Evolutionary conservation across 2,329 filamentous ascomycete genomes (phyloP).

Genomic region (Ascochyta viciae-villosae): DNA sequence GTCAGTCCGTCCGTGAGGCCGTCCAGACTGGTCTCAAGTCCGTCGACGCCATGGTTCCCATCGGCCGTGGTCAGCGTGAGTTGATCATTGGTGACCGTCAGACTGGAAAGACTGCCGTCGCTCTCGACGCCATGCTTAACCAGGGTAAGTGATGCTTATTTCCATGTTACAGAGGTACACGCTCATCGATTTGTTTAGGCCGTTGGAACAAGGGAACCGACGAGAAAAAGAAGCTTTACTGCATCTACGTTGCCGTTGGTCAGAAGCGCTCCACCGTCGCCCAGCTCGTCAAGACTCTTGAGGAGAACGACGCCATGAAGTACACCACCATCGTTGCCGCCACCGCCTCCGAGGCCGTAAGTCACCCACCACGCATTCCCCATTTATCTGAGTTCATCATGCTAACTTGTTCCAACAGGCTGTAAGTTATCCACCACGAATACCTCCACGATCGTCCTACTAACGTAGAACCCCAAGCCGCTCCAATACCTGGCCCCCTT

Average conservation of each 20-base stretch:
- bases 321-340: conserved; percentile 94
- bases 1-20: conserved; percentile 95
- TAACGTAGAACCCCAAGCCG: conserved; percentile 52
- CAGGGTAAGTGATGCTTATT: conserved; percentile 72
- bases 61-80: conserved; percentile 99
- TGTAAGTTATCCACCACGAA: too few relatives aligned
- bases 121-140: conserved; percentile 97
- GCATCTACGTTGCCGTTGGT: conserved; percentile 97
- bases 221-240: conserved; percentile 99
- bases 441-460: too few relatives aligned
- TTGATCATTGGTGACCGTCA: conserved; percentile 99
- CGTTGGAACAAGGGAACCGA: conserved; percentile 83
- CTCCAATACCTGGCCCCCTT: conserved; percentile 91
- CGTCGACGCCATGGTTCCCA: conserved; percentile 99
- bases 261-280: conserved; percentile 99
- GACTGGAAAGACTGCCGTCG: conserved; percentile 99
- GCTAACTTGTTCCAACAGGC: conserved; percentile 52
- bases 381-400: neutral
- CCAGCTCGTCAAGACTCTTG: conserved; percentile 98
- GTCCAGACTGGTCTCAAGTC: conserved; percentile 99
- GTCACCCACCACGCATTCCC: neutral
- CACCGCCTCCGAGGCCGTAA: conserved; percentile 86
- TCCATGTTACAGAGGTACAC: too few relatives aligned
- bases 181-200: neutral
- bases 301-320: conserved; percentile 99